A percentile compares a stretch with the other conserved stretches of the same genome.
These are phyloP conservation scores for Candida argentea DNA, from an alignment of 805 yeast species.

Conservation along the genomic window DNA sequence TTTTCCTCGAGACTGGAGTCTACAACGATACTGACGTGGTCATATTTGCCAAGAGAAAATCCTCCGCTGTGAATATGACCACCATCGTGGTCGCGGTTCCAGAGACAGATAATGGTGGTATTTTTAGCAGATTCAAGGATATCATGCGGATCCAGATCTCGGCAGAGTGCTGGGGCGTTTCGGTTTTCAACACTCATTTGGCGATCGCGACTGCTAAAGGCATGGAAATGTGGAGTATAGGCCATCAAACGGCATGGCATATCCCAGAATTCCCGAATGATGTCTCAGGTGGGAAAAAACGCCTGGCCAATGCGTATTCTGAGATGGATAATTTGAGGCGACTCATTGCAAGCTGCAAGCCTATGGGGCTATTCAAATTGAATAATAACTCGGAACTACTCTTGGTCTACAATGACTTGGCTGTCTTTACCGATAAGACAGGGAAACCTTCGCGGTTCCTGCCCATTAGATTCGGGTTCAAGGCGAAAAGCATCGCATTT, in stretches of 20 bases:
- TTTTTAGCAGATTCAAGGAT: constrained; percentile 26
- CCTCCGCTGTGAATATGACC: constrained; percentile 30
- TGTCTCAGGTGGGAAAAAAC: constrained; percentile 23
- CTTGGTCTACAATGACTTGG: constrained; percentile 62
- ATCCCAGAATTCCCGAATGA: constrained; percentile 39
- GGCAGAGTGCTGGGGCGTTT: constrained; percentile 49
- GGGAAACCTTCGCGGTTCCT: constrained; percentile 42
- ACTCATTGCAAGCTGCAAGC: constrained; percentile 31
- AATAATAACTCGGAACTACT: constrained; percentile 40
- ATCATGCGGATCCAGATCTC: constrained; percentile 39
- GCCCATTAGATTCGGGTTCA: constrained; percentile 33
- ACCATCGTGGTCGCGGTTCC: constrained; percentile 51
- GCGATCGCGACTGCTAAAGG: constrained; percentile 61
- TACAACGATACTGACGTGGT: constrained; percentile 54
- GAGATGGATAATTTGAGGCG: constrained; percentile 31
- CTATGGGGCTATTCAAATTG: constrained; percentile 58
- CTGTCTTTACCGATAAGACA: constrained; percentile 50
- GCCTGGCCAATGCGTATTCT: constrained; percentile 3
- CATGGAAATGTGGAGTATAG: constrained; percentile 53
- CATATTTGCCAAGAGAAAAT: constrained; percentile 46
- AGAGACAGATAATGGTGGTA: constrained; percentile 44
- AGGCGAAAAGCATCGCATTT: constrained; percentile 27
- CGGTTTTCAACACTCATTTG: constrained; percentile 56
- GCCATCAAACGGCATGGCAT: constrained; percentile 45
- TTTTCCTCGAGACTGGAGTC: constrained; percentile 58